phyloP scores from a whole-genome alignment of 2,329 filamentous ascomycete genomes.

The Phyllosticta ampelicida region DNA sequence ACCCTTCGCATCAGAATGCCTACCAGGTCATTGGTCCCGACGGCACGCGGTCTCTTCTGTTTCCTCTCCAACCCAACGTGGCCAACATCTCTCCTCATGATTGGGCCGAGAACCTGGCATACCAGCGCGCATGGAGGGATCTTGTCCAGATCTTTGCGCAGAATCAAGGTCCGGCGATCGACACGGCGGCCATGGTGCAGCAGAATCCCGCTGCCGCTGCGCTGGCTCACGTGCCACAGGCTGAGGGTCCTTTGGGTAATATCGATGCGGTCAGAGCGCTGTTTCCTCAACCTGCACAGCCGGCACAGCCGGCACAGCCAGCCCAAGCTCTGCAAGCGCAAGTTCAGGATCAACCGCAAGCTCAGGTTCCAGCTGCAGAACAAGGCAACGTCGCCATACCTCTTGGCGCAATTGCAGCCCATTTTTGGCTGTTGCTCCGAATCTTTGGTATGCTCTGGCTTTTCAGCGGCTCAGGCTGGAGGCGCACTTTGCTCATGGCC shows the following conservation, averaged over 20 bases:
- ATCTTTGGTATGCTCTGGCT: conserved; percentile 47
- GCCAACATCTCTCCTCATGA: neutral
- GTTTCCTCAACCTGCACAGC: neutral
- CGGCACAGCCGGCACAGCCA: neutral
- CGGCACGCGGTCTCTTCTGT: conserved; percentile 26
- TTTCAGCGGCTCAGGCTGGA: conserved; percentile 32
- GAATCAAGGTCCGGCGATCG: neutral
- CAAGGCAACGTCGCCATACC: neutral
- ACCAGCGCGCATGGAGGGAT: conserved; percentile 5
- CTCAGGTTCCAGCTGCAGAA: neutral
- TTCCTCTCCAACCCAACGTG: neutral
- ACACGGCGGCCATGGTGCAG: neutral
- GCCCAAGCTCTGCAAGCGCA: neutral
- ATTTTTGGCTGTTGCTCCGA: conserved; percentile 44
- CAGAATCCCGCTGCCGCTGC: neutral
- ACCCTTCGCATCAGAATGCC: conserved; percentile 13
- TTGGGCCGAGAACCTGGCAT: conserved; percentile 1
- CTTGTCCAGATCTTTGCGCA: neutral
- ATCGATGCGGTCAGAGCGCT: neutral
- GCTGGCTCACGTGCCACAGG: neutral
- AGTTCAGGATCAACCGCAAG: neutral
- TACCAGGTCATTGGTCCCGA: conserved; percentile 28
- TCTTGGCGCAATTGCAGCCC: conserved; percentile 20
- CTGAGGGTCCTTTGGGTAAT: neutral
- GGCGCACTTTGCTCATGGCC: conserved; percentile 21